Evolutionary conservation across 2,329 filamentous ascomycete species (phyloP).

Genomic region (Coniochaeta sp.): DNA sequence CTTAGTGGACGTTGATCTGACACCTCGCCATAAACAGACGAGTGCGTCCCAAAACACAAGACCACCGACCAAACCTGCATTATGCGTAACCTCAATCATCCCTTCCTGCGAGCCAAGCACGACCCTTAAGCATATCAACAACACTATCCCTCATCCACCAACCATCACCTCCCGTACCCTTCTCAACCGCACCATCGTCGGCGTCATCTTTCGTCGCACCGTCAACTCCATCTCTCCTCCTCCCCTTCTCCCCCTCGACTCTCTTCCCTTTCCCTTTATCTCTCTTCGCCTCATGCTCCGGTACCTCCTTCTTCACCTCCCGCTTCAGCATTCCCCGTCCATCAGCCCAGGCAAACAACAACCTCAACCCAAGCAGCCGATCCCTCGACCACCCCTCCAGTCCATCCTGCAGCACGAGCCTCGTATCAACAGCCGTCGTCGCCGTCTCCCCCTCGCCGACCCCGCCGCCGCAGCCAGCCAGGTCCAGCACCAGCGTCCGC

Average conservation of each 20-base stretch:
- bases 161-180: constrained; percentile 11
- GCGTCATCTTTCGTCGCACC: constrained; percentile 14
- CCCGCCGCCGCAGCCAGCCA: constrained; percentile 16
- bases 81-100: constrained; percentile 14
- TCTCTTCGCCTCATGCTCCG: constrained; percentile 4
- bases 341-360: constrained; percentile 51
- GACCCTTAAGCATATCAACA: constrained; percentile 47
- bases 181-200: constrained; percentile 12
- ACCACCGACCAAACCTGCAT: neutral
- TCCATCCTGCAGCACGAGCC: constrained; percentile 56
- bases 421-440: constrained; percentile 55
- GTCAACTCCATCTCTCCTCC: constrained; percentile 8
- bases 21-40: neutral
- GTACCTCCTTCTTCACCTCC: neutral
- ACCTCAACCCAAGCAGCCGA: constrained; percentile 37
- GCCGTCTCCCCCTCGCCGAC: constrained; percentile 33
- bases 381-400: constrained; percentile 29
- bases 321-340: constrained; percentile 29
- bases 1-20: no score
- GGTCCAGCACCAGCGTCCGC: constrained; percentile 52
- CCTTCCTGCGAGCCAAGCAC: constrained; percentile 42
- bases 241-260: constrained; percentile 12
- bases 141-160: constrained; percentile 52
- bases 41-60: neutral
- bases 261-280: constrained; percentile 16